Evolutionary conservation across 441 rosid genomes (phyloP).

Genomic region (Mallotus japonicus): DNA sequence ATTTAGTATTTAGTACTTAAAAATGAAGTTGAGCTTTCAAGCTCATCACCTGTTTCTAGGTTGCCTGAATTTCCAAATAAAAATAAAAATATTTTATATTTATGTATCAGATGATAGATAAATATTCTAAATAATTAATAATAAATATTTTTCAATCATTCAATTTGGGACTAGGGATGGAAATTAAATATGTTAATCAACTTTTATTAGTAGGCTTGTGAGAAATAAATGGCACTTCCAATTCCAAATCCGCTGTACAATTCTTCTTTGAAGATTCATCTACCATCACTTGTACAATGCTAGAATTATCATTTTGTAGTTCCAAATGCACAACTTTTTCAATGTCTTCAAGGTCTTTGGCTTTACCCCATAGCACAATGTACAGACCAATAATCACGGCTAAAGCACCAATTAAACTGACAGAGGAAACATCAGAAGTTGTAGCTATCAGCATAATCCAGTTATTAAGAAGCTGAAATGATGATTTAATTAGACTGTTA

Average conservation of each 20-base stretch:
- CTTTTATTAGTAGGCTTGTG: not conserved
- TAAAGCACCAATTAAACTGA: conserved; percentile 55
- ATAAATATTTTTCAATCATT: too few species aligned
- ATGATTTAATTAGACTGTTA: not conserved
- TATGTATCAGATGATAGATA: too few species aligned
- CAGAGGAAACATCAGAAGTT: not conserved
- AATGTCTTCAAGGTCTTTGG: conserved; percentile 33
- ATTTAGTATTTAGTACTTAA: conserved; percentile 21
- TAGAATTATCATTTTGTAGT: not conserved
- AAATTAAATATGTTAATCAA: not conserved
- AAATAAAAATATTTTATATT: conserved; percentile 33
- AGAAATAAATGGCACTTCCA: not conserved
- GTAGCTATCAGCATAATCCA: not conserved
- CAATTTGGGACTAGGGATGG: too few species aligned
- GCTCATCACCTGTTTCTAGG: conserved; percentile 33
- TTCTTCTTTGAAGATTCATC: conserved; percentile 2
- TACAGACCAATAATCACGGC: conserved; percentile 66
- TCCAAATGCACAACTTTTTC: conserved; percentile 24
- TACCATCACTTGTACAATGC: not conserved
- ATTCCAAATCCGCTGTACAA: not conserved
- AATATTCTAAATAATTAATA: too few species aligned
- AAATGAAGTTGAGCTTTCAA: conserved; percentile 27
- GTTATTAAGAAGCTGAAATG: not conserved
- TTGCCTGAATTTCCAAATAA: conserved; percentile 62
- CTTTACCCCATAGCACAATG: conserved; percentile 76